Base-by-base conservation (phyloP, 1,284 basidiomycete species). In the Phaffia rhodozyma region DNA sequence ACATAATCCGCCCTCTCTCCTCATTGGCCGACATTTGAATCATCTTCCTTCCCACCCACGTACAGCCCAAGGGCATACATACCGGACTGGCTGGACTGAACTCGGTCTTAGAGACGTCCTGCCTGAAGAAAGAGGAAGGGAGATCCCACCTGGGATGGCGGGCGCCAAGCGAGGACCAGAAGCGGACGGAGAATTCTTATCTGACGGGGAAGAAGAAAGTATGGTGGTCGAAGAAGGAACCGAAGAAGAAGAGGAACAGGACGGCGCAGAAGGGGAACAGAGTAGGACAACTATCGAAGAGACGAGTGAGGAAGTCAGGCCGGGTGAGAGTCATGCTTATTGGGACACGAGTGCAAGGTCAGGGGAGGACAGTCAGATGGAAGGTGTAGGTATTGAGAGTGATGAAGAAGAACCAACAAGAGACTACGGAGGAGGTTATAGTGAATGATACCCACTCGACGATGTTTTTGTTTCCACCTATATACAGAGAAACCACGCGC, bases 101-200 rank as follows among this genome's bases (percentile, higher is more conserved):
- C 38, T 60, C 9, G 63, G 58, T 18, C 49, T 65, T 4, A 25
- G 55, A 1, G 58, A 59, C 27, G 49, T 65, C 9, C 23, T 65
- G 11, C 54, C 63, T 11, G 20, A 23, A 21, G 59, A 65, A 48
- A 23, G 11, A 18, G 63, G 57, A 3, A 56, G 56, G 32, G 63
- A 65, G 38, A 49, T 65, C 5, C 63, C 63, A 16, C 63, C 63
- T 13, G 63, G 63, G 29, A 65, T 65, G 63, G 63, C 63, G 2
- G 63, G 63, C 16, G 63, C 63, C 1, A 65, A 65, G 23, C 11
- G 63, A 13, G 63, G 63, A n/a, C 63, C 63, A 1, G 53, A 65
- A 29, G 52, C 52, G 23, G 63, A 65, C 51, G 48, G 38, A 43
- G 38, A 43, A 2, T 43, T 43, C 13, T 7, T 11, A 5, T 21